These are phyloP conservation scores for Coemansia biformis DNA, from an alignment of 192 early-diverging fungal species.

Conservation along the genomic window DNA sequence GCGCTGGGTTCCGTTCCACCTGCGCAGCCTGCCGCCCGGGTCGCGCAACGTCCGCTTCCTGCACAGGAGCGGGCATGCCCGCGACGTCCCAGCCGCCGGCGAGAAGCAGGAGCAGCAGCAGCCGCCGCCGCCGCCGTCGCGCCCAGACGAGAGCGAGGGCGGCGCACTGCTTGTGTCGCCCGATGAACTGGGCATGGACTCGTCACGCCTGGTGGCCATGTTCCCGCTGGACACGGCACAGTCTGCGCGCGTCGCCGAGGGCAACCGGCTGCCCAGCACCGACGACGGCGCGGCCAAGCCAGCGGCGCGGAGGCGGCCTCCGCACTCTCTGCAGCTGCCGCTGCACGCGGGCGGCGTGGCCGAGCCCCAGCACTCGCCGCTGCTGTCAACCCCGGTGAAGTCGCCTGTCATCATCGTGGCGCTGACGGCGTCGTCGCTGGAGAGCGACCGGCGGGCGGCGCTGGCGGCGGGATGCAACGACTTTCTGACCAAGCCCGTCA, in stretches of 20 bases:
- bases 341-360: background rate
- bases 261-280: no score
- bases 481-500: constrained; percentile 84
- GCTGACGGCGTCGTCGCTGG: constrained; percentile 70
- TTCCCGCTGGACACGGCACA: constrained; percentile 9
- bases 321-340: constrained; percentile 9
- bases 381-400: constrained; percentile 15
- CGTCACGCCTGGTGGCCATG: constrained; percentile 24
- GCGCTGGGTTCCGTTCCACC: constrained; percentile 14
- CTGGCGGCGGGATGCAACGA: constrained; percentile 85
- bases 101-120: no score
- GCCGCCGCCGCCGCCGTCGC: background rate
- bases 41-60: constrained; percentile 10
- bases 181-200: constrained; percentile 5
- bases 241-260: background rate
- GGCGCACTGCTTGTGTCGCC: constrained; percentile 12
- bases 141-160: background rate
- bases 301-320: constrained; percentile 42
- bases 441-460: constrained; percentile 66
- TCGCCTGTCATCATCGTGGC: constrained; percentile 85
- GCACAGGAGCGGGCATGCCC: constrained; percentile 1
- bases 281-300: no score
- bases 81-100: no score
- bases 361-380: constrained; percentile 18
- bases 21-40: constrained; percentile 1